Percentiles rank a stretch among this genome's conserved stretches.
Evolutionary conservation across 2,329 filamentous ascomycete species (phyloP).

Genomic region (Aspergillus quadrilineatus): DNA sequence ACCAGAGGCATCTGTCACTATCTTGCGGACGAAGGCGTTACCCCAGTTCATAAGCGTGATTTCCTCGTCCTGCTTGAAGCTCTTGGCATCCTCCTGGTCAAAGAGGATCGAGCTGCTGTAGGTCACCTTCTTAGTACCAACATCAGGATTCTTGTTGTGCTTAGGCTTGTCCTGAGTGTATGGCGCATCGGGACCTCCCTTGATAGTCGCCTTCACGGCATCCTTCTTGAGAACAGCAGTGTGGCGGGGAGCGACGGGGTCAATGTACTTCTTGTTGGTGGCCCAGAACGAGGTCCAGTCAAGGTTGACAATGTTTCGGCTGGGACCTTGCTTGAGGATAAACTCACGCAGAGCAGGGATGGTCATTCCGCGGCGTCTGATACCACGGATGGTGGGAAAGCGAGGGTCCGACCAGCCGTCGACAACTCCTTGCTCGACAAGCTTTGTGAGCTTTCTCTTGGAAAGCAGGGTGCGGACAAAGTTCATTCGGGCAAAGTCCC

Average conservation of each 20-base stretch:
- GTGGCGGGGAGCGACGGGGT: slow-evolving; percentile 71
- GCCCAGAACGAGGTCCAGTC: slow-evolving; percentile 53
- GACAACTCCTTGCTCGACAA: slow-evolving; percentile 49
- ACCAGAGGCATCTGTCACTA: slow-evolving; percentile 51
- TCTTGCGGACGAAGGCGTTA: slow-evolving; percentile 52
- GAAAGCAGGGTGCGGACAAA: slow-evolving; percentile 52
- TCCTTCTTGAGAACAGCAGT: slow-evolving; percentile 71
- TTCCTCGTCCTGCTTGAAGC: slow-evolving; percentile 81
- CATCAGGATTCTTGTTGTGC: slow-evolving; percentile 82
- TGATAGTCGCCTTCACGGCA: slow-evolving; percentile 68
- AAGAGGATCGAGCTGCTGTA: slow-evolving; percentile 74
- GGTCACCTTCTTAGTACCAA: slow-evolving; percentile 82
- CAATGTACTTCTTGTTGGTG: slow-evolving; percentile 77
- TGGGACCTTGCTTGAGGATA: slow-evolving; percentile 52
- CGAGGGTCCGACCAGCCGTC: slow-evolving; percentile 55
- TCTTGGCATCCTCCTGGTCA: slow-evolving; percentile 81
- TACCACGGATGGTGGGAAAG: slow-evolving; percentile 53
- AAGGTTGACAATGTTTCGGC: slow-evolving; percentile 50
- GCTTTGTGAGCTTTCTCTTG: slow-evolving; percentile 53
- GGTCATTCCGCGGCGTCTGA: slow-evolving; percentile 51
- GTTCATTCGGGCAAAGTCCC: slow-evolving; percentile 56
- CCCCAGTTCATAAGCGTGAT: slow-evolving; percentile 98
- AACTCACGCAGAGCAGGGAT: slow-evolving; percentile 51
- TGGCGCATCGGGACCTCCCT: slow-evolving; percentile 59
- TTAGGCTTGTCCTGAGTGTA: slow-evolving; percentile 75